Evolutionary conservation across 441 rosid species (phyloP), one percentile per base, ranked within the genome.

Genomic region (Brassica balearica): DNA sequence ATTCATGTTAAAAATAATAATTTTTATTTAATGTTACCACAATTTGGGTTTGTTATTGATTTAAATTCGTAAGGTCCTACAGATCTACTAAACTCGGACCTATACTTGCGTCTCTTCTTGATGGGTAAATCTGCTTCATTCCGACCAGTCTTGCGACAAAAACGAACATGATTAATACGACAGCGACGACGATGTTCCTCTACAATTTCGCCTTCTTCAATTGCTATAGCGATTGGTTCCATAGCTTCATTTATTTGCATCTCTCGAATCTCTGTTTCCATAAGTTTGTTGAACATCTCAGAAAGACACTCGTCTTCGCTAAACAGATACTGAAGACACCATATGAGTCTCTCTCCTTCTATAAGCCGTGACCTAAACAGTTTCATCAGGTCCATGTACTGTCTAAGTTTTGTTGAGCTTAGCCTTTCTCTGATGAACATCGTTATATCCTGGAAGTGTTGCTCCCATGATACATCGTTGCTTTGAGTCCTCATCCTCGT

Each of bases 231-330:
- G 0, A 25, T 1, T 12, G 62, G 14, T n/a, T 53, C 23, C 8
- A 46, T 11, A 11, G 15, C 58, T 14, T 56, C 59, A 0, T 14
- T 14, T 1, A 1, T 20, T 12, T 22, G 2, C 15, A 74, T 2
- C 3, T 22, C n/a, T 36, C 6, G 19, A 4, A 74, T 65, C 58
- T 74, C 77, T 65, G 14, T 0, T 55, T 10, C n/a, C 77, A 74
- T 74, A 14, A 65, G 77, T 10, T 0, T 0, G 17, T 15, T 15
- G 43, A 74, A 36, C 58, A 65, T 36, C 8, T 14, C 6, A 22
- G n/a, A 51, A 14, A 74, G 58, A 14, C 0, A 0, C 19, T 55
- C 65, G 65, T 74, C 41, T 22, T 22, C 72, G 14, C 58, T 3
- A 6, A 74, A 74, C 19, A 74, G 12, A 34, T 0, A 1, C 27